A percentile compares a stretch with the other conserved stretches of the same genome.
These are phyloP conservation scores for Closterium sp. DNA, from an alignment of 139 green algal genomes.

Conservation along the genomic window DNA sequence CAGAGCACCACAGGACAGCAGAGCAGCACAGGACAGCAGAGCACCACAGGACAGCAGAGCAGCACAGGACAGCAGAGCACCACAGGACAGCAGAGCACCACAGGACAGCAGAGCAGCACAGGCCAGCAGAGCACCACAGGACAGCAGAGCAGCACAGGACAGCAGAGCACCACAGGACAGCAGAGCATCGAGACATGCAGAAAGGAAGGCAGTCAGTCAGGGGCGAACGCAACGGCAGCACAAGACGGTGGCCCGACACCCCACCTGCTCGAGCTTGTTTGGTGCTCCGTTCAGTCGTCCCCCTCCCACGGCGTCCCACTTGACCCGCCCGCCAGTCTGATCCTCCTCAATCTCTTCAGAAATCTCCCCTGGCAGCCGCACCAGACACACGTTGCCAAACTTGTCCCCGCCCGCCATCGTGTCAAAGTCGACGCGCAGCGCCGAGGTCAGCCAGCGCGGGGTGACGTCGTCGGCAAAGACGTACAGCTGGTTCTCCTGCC, in stretches of 20 bases:
- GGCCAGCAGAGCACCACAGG: too few relatives aligned
- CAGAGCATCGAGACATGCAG: too few relatives aligned
- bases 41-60: too few relatives aligned
- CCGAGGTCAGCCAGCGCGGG: constrained; percentile 76
- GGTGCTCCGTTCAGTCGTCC: constrained; percentile 81
- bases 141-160: too few relatives aligned
- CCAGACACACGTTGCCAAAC: constrained; percentile 89
- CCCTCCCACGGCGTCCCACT: constrained; percentile 36
- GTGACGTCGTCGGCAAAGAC: constrained; percentile 89
- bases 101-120: too few relatives aligned
- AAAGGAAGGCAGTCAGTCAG: neutral
- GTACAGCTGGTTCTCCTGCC: constrained; percentile 88
- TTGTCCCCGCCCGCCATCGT: constrained; percentile 88
- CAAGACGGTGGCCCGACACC: neutral
- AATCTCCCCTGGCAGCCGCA: constrained; percentile 80
- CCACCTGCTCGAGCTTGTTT: constrained; percentile 69
- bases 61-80: too few relatives aligned
- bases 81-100: too few relatives aligned
- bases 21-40: too few relatives aligned
- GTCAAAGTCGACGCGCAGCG: constrained; percentile 92
- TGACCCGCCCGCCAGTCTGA: constrained; percentile 87
- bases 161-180: too few relatives aligned
- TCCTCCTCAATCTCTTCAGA: constrained; percentile 91
- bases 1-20: too few relatives aligned
- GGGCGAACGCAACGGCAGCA: neutral